Conservation (phyloP, 208 protist species). For the Perkinsela sp. region DNA sequence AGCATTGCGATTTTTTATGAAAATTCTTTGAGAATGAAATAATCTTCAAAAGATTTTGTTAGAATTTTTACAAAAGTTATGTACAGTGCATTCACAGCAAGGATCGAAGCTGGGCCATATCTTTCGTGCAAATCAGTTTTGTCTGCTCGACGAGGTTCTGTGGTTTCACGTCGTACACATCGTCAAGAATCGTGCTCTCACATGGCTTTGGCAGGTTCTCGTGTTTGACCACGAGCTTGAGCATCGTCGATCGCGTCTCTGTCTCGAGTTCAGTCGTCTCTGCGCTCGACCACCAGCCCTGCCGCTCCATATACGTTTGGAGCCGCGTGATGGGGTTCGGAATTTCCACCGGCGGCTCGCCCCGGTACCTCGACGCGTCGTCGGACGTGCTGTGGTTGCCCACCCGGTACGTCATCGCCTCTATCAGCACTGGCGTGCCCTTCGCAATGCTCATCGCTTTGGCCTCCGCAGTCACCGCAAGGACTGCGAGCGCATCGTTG, state of each 20-base stretch:
- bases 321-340: constrained; percentile 26
- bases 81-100: too few species aligned
- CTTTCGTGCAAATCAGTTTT: neutral
- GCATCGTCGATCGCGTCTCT: constrained; percentile 10
- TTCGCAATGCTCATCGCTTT: constrained; percentile 41
- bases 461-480: constrained; percentile 51
- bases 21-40: too few species aligned
- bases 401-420: constrained; percentile 81
- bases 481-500: constrained; percentile 77
- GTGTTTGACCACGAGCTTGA: neutral
- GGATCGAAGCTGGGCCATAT: neutral
- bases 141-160: neutral
- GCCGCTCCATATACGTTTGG: constrained; percentile 17
- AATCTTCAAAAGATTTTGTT: too few species aligned
- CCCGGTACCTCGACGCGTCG: constrained; percentile 65
- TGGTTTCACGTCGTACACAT: neutral
- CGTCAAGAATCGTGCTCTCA: neutral
- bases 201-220: neutral
- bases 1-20: too few species aligned
- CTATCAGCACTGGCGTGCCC: constrained; percentile 64
- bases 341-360: neutral
- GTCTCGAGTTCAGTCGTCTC: constrained; percentile 12
- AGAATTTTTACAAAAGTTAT: too few species aligned
- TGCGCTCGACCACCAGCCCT: constrained; percentile 22
- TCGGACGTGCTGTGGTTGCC: constrained; percentile 82